Conservation (phyloP, 1,284 basidiomycete species). For the Moesziomyces parantarcticus region DNA sequence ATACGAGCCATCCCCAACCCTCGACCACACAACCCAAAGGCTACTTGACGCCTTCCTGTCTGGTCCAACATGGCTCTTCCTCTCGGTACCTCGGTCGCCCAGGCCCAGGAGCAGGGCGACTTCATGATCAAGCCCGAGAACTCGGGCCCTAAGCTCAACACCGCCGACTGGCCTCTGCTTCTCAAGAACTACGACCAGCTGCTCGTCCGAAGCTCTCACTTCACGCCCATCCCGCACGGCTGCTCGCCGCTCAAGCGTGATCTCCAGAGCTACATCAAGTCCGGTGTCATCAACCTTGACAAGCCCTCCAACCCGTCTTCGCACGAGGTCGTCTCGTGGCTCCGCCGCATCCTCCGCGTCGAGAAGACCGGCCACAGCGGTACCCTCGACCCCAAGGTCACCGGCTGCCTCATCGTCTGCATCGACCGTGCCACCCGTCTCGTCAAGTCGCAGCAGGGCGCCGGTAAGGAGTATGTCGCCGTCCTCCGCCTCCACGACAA, state of each 20-base stretch:
- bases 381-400: constrained; percentile 98
- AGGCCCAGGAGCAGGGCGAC: constrained; percentile 61
- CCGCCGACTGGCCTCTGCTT: constrained; percentile 95
- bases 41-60: background rate
- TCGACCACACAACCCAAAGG: background rate
- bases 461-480: constrained; percentile 99
- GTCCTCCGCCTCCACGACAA: constrained; percentile 90
- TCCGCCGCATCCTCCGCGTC: constrained; percentile 91
- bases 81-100: constrained; percentile 45
- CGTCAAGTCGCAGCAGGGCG: constrained; percentile 98
- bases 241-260: constrained; percentile 92
- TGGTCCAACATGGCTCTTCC: constrained; percentile 43
- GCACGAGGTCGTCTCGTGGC: constrained; percentile 99
- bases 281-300: constrained; percentile 98
- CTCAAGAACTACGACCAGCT: constrained; percentile 89
- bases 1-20: background rate
- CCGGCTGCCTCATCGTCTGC: constrained; percentile 97
- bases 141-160: constrained; percentile 73
- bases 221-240: constrained; percentile 95
- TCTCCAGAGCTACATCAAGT: constrained; percentile 90
- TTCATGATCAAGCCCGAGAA: constrained; percentile 70
- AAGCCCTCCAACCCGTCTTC: constrained; percentile 99
- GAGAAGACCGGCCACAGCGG: constrained; percentile 99
- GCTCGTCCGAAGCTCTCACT: constrained; percentile 92
- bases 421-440: constrained; percentile 99